Percentiles rank a stretch among this genome's conserved stretches.
Evolutionary conservation across 495 filamentous ascomycete species (phyloP).

Genomic region (Rostrohypoxylon terebratum): DNA sequence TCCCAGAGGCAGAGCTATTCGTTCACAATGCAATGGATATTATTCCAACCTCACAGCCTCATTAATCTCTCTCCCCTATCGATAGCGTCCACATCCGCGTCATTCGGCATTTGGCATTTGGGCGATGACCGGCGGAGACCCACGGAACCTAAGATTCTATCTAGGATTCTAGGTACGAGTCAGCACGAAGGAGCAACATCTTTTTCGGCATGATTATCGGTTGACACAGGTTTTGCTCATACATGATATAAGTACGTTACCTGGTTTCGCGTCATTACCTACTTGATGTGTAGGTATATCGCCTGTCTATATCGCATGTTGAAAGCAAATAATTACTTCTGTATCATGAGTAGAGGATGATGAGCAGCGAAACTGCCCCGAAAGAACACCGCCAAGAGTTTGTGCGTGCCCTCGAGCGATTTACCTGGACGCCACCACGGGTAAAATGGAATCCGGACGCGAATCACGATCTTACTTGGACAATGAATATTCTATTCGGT

Average conservation of each 20-base stretch:
- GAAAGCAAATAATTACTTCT: neutral
- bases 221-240: conserved; percentile 6
- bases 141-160: conserved; percentile 5
- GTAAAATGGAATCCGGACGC: conserved; percentile 68
- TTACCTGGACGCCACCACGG: conserved; percentile 64
- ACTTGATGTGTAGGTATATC: neutral
- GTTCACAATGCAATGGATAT: too few species aligned
- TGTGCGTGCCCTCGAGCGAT: neutral
- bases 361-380: conserved; percentile 19
- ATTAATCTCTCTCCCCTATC: too few species aligned
- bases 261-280: neutral
- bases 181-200: neutral
- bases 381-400: neutral
- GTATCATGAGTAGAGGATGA: neutral
- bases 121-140: conserved; percentile 17
- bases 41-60: too few species aligned
- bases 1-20: too few species aligned
- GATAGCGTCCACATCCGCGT: too few species aligned
- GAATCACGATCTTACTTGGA: conserved; percentile 69
- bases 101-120: conserved; percentile 17
- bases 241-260: conserved; percentile 7
- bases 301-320: neutral
- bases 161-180: too few species aligned
- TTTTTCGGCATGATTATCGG: conserved; percentile 19
- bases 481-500: conserved; percentile 71